These are phyloP conservation scores for Gnaphalium uliginosum DNA, from an alignment of 129 eudicot species.

Conservation along the genomic window DNA sequence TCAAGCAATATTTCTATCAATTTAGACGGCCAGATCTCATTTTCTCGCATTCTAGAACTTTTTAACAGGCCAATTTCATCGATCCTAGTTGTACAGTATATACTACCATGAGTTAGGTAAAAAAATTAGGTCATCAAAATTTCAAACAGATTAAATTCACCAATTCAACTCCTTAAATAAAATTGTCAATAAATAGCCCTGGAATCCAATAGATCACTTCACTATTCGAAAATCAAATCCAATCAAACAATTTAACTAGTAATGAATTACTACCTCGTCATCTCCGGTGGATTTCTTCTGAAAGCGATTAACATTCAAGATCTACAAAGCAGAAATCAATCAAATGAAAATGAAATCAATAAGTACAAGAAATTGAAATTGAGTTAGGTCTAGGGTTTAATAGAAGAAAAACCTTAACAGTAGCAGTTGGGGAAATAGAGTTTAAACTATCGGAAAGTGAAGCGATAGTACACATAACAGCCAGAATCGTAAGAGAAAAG, in stretches of 20 bases:
- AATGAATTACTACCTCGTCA: constrained; percentile 68
- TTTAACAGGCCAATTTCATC: neutral
- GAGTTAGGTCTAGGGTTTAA: constrained; percentile 19
- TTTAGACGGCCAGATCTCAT: neutral
- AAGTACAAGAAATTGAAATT: neutral
- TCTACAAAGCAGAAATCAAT: constrained; percentile 38
- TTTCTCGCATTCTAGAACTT: neutral
- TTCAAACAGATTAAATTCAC: neutral
- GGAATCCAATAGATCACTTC: neutral
- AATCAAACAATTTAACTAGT: neutral
- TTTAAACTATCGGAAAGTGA: constrained; percentile 85
- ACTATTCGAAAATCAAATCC: neutral
- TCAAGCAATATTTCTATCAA: neutral
- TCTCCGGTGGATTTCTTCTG: constrained; percentile 72
- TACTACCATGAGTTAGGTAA: neutral
- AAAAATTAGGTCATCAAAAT: neutral
- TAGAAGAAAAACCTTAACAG: constrained; percentile 52
- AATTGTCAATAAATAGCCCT: neutral
- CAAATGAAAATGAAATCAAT: neutral
- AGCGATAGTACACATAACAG: constrained; percentile 83
- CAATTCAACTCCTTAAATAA: neutral
- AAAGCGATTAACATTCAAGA: constrained; percentile 74
- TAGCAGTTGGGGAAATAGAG: constrained; percentile 60
- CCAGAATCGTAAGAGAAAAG: constrained; percentile 70
- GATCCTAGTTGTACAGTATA: neutral